Percentiles rank a stretch among this genome's conserved stretches.
Conservation (phyloP, 1,284 basidiomycete genomes). For the Exsudoporus floridanus region DNA sequence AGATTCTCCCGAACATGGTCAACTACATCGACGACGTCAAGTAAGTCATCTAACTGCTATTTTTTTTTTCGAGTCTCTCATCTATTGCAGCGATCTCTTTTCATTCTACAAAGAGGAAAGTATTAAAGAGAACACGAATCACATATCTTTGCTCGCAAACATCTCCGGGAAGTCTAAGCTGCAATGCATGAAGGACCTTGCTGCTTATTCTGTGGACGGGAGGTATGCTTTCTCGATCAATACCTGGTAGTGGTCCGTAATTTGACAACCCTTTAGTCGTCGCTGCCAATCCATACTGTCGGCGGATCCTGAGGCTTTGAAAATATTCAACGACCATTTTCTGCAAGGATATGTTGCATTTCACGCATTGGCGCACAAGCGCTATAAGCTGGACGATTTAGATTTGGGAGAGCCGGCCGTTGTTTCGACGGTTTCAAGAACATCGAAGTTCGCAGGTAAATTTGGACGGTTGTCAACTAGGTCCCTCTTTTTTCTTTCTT, state of each 20-base stretch:
- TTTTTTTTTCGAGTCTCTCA: neutral
- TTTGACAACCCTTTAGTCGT: slow-evolving; percentile 1
- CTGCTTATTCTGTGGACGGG: slow-evolving; percentile 3
- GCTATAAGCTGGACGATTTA: slow-evolving; percentile 7
- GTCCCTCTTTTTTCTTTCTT: neutral
- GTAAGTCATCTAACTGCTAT: neutral
- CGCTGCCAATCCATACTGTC: slow-evolving; percentile 3
- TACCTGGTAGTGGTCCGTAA: neutral
- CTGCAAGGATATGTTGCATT: slow-evolving; percentile 7
- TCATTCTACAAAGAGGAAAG: slow-evolving; percentile 10
- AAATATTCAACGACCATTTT: slow-evolving; percentile 4
- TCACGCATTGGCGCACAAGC: slow-evolving; percentile 9
- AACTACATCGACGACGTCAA: slow-evolving; percentile 13
- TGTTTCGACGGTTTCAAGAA: too few relatives aligned
- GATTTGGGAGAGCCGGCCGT: neutral
- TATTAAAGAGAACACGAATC: slow-evolving; percentile 1
- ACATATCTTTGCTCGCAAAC: slow-evolving; percentile 5
- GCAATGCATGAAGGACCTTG: slow-evolving; percentile 11
- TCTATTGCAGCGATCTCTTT: slow-evolving; percentile 1
- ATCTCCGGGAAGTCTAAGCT: slow-evolving; percentile 6
- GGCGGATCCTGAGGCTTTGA: slow-evolving; percentile 3
- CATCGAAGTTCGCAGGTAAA: too few relatives aligned
- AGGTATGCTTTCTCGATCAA: neutral
- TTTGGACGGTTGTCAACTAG: neutral
- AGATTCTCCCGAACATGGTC: slow-evolving; percentile 10